These are phyloP conservation scores for Fraxinus sp. DNA, from an alignment of 305 asterid species.

Conservation along the genomic window DNA sequence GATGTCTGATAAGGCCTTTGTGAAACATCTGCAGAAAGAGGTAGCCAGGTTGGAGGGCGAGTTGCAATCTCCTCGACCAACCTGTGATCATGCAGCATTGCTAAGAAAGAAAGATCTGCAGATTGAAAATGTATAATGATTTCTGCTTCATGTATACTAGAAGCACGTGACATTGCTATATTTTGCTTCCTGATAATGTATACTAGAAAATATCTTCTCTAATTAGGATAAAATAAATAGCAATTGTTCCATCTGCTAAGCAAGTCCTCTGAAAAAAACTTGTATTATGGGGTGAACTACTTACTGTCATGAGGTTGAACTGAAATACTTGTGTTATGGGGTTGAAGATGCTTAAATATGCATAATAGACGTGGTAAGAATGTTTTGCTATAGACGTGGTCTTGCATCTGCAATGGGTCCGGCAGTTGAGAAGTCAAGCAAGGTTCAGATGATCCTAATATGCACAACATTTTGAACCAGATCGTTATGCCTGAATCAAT, in stretches of 20 bases:
- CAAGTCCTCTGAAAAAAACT: not conserved
- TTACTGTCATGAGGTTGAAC: not conserved
- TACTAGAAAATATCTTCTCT: not conserved
- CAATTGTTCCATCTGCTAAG: not conserved
- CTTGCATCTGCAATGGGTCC: no score
- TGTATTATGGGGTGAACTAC: no score
- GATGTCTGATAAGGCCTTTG: constrained; percentile 96
- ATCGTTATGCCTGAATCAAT: no score
- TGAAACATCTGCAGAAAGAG: constrained; percentile 95
- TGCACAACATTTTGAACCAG: no score
- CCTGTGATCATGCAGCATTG: constrained; percentile 59
- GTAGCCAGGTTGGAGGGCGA: constrained; percentile 92
- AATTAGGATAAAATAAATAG: not conserved
- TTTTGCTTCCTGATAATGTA: not conserved
- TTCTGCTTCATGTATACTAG: constrained; percentile 5
- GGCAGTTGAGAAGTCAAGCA: no score
- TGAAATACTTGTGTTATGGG: not conserved
- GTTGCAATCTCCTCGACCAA: constrained; percentile 67
- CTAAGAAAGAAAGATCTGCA: constrained; percentile 82
- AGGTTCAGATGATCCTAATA: no score
- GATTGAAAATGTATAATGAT: constrained; percentile 68
- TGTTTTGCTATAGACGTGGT: constrained; percentile 44
- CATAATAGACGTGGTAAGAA: not conserved
- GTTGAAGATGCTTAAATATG: not conserved
- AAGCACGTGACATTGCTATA: not conserved